Evolutionary conservation across 2,329 filamentous ascomycete genomes (phyloP).

Genomic region (Capronia americana): DNA sequence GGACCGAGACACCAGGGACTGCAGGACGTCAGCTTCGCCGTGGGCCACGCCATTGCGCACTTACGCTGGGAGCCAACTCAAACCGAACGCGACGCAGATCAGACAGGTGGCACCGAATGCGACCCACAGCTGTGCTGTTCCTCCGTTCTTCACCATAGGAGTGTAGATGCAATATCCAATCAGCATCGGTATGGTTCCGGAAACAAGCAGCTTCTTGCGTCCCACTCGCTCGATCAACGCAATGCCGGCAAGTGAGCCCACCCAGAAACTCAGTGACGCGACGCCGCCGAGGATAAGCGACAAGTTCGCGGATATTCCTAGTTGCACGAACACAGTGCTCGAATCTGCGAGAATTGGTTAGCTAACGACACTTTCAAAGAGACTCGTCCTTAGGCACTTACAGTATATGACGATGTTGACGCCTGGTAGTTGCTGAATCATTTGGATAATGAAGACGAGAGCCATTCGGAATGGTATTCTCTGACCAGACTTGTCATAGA

Average conservation of each 20-base stretch:
- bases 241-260: slow-evolving; percentile 43
- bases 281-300: slow-evolving; percentile 21
- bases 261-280: slow-evolving; percentile 11
- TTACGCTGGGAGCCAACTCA: slow-evolving; percentile 57
- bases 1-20: slow-evolving; percentile 37
- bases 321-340: slow-evolving; percentile 21
- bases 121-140: slow-evolving; percentile 20
- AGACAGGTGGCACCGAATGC: slow-evolving; percentile 21
- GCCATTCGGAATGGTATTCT: slow-evolving; percentile 10
- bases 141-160: slow-evolving; percentile 16
- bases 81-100: slow-evolving; percentile 19
- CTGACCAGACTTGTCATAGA: slow-evolving; percentile 15
- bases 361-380: background rate
- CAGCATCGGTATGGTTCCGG: slow-evolving; percentile 57
- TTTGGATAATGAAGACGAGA: slow-evolving; percentile 14
- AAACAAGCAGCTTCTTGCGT: slow-evolving; percentile 67
- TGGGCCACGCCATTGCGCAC: slow-evolving; percentile 57
- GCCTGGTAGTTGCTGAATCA: slow-evolving; percentile 22
- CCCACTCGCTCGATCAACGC: slow-evolving; percentile 70
- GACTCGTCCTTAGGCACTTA: slow-evolving; percentile 34
- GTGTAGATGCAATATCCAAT: slow-evolving; percentile 16
- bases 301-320: slow-evolving; percentile 24
- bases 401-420: slow-evolving; percentile 24
- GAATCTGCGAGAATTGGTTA: slow-evolving; percentile 23
- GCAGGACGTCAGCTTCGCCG: slow-evolving; percentile 46